A percentile compares a stretch with the other conserved stretches of the same genome.
Conservation (phyloP, 2,329 filamentous ascomycete genomes). For the Parastagonospora avenae region DNA sequence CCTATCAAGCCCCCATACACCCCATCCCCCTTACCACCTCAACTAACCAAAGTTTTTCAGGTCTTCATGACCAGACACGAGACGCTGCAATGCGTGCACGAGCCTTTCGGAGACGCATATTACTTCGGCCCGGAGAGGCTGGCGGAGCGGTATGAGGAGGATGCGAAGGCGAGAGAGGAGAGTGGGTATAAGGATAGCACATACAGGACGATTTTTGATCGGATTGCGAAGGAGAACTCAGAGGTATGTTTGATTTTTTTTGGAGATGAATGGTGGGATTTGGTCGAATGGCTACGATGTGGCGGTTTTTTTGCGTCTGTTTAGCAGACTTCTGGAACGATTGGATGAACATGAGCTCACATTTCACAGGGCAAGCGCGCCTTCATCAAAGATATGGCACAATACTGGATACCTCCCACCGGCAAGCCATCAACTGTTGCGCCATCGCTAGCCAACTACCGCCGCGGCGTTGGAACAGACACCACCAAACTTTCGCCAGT, state of each 20-base stretch:
- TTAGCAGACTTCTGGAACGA: neutral
- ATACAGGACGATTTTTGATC: constrained; percentile 77
- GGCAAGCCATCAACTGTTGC: constrained; percentile 71
- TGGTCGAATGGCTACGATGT: constrained; percentile 15
- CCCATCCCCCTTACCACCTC: too few species aligned
- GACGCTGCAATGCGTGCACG: constrained; percentile 81
- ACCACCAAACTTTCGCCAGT: constrained; percentile 41
- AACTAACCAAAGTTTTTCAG: constrained; percentile 13
- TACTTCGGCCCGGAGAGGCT: constrained; percentile 94
- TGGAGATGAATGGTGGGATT: neutral
- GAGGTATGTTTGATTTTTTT: constrained; percentile 64
- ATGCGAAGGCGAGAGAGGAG: constrained; percentile 59
- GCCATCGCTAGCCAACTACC: constrained; percentile 70
- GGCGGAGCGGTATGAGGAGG: constrained; percentile 75
- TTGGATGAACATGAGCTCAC: constrained; percentile 24
- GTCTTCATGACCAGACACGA: constrained; percentile 96
- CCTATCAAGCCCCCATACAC: too few species aligned
- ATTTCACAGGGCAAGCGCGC: constrained; percentile 76
- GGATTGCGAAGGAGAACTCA: constrained; percentile 71
- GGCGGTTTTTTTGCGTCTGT: neutral
- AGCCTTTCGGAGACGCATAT: constrained; percentile 96
- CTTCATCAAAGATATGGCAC: constrained; percentile 97
- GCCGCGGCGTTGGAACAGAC: constrained; percentile 65
- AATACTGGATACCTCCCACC: constrained; percentile 84
- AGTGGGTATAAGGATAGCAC: constrained; percentile 74